These are phyloP conservation scores for Tilletia horrida DNA, from an alignment of 1,284 basidiomycete species.

Conservation along the genomic window DNA sequence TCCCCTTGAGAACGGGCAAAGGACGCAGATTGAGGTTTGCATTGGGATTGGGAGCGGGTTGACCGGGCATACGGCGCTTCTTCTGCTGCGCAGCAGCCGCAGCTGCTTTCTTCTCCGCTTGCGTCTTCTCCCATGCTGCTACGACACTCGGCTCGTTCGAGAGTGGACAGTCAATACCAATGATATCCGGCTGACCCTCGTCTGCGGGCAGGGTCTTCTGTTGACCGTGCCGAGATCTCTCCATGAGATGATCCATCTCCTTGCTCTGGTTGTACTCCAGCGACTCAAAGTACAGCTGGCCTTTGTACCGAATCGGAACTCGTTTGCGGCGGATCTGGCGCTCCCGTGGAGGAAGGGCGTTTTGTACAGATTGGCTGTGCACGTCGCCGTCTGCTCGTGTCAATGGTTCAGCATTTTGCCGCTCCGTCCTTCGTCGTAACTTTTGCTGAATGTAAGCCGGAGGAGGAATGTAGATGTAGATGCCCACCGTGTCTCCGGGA, in stretches of 20 bases:
- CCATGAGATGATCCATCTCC: conserved; percentile 74
- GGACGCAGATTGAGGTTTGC: conserved; percentile 60
- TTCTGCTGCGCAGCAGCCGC: conserved; percentile 25
- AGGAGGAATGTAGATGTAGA: conserved; percentile 83
- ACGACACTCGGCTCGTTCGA: neutral
- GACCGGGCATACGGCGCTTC: conserved; percentile 25
- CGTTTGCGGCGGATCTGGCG: conserved; percentile 42
- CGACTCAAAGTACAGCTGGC: conserved; percentile 93
- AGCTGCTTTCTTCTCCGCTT: conserved; percentile 26
- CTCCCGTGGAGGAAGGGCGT: conserved; percentile 50
- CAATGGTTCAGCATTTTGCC: neutral
- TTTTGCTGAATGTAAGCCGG: conserved; percentile 18
- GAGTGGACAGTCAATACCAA: conserved; percentile 16
- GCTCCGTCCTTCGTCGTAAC: conserved; percentile 29
- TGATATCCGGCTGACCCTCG: conserved; percentile 14
- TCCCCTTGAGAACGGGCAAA: conserved; percentile 69
- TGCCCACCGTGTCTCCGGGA: conserved; percentile 84
- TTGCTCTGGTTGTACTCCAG: conserved; percentile 85
- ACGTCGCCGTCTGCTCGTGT: neutral
- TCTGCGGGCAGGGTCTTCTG: conserved; percentile 20
- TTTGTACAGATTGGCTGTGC: neutral
- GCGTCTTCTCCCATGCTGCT: conserved; percentile 11
- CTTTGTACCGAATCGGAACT: conserved; percentile 81
- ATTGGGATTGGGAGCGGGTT: conserved; percentile 21
- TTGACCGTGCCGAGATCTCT: conserved; percentile 50